Conservation (phyloP, 2,329 filamentous ascomycete species). For the Clonostachys chloroleuca region DNA sequence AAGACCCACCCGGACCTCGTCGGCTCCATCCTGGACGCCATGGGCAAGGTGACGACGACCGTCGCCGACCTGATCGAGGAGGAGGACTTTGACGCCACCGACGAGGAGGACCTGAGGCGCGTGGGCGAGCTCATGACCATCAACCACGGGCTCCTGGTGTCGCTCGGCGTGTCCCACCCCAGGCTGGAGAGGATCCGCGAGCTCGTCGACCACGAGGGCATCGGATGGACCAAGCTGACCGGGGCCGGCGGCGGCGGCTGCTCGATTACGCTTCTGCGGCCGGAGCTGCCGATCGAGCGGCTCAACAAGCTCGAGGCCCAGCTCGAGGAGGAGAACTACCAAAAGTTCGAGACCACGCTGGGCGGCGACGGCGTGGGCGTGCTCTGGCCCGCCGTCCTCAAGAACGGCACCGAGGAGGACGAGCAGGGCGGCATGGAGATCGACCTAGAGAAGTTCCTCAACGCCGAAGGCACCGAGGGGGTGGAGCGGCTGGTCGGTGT, state of each 20-base stretch:
- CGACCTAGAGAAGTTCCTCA: constrained; percentile 77
- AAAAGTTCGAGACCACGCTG: constrained; percentile 82
- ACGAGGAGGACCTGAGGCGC: constrained; percentile 60
- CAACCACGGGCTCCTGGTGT: constrained; percentile 89
- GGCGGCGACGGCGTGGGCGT: constrained; percentile 93
- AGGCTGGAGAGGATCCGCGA: constrained; percentile 88
- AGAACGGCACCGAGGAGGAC: constrained; percentile 77
- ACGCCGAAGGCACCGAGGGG: constrained; percentile 76
- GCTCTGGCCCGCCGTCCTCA: constrained; percentile 85
- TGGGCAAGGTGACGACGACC: constrained; percentile 65
- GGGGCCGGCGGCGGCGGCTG: constrained; percentile 94
- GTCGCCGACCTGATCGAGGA: constrained; percentile 50
- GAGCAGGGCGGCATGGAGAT: constrained; percentile 86
- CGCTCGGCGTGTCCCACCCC: constrained; percentile 90
- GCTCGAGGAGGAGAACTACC: constrained; percentile 69
- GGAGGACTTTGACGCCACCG: constrained; percentile 63
- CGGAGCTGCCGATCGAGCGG: constrained; percentile 50
- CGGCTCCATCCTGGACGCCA: constrained; percentile 76
- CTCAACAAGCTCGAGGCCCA: constrained; percentile 60
- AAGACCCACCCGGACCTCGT: constrained; percentile 72
- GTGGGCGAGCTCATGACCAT: constrained; percentile 87
- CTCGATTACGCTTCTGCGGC: constrained; percentile 84
- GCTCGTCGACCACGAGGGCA: constrained; percentile 80
- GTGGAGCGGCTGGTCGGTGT: constrained; percentile 87
- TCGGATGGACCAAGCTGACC: constrained; percentile 97